Conservation (phyloP, 208 protist species). For the Acanthamoeba healyi region DNA sequence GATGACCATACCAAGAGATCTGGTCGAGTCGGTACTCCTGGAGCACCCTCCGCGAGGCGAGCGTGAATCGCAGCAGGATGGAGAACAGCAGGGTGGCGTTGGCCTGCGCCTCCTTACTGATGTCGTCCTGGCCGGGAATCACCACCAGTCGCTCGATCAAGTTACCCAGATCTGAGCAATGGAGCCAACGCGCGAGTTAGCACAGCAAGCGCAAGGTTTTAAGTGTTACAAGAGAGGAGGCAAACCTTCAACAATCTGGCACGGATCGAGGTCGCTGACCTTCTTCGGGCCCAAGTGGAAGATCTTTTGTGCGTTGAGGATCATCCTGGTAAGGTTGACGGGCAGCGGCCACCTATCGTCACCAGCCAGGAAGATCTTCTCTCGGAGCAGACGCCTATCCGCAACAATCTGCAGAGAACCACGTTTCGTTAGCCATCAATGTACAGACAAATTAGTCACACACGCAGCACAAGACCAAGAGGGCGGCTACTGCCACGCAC, state of each 20-base stretch:
- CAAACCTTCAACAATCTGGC: background rate
- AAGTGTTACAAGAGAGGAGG: slow-evolving; percentile 93
- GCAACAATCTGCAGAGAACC: slow-evolving; percentile 83
- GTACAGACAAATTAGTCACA: too few relatives aligned
- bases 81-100: slow-evolving; percentile 97
- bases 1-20: slow-evolving; percentile 90
- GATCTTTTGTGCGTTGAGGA: slow-evolving; percentile 23
- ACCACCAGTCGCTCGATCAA: slow-evolving; percentile 83
- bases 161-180: slow-evolving; percentile 75
- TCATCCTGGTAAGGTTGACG: slow-evolving; percentile 97
- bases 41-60: slow-evolving; percentile 96
- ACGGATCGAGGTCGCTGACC: slow-evolving; percentile 10
- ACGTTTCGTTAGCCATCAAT: too few relatives aligned
- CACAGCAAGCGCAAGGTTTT: slow-evolving; percentile 93
- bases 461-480: too few relatives aligned
- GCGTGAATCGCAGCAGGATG: slow-evolving; percentile 94
- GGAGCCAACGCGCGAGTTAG: slow-evolving; percentile 95
- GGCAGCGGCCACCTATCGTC: slow-evolving; percentile 84
- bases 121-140: slow-evolving; percentile 87
- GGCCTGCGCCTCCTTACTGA: slow-evolving; percentile 94
- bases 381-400: slow-evolving; percentile 91
- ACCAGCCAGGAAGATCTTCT: slow-evolving; percentile 82
- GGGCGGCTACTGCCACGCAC: too few relatives aligned
- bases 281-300: slow-evolving; percentile 33
- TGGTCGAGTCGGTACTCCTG: slow-evolving; percentile 95